Evolutionary conservation across 192 early-diverging fungal genomes (phyloP), one percentile per base, ranked within the genome.

Genomic region (Phycomyces nitens): DNA sequence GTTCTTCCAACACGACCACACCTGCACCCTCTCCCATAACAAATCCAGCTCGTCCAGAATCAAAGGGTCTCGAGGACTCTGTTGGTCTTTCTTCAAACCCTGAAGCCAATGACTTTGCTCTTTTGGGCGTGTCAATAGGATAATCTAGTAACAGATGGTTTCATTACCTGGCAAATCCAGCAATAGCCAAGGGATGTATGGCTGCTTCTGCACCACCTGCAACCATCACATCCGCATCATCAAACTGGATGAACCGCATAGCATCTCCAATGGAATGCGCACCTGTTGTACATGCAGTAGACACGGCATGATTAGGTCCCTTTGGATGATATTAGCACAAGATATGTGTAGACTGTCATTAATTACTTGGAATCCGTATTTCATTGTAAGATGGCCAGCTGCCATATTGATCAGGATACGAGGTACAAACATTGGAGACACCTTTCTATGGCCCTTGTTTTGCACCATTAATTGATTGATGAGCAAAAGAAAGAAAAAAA

Each of bases 201-300:
- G 87, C 81, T 1, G 94, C 83, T 71, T 98, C 96, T 1, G 92
- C 74, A 10, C 91, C 94, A 27, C 96, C 96, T 2, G 94, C 94
- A 11, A 98, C 73, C 90, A 98, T 95, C 5, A 98, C 94, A 73
- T 96, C 93, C 6, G 26, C 93, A 58, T 98, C 96, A 27, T 91
- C 92, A 62, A 80, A 92, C 49, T 86, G 81, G 66, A 98, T 98
- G 67, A 94, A 96, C 27, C 96, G 81, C 81, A 87, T 86, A 0
- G 96, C 96, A 62, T 98, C 96, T 22, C 94, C 96, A 27, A 98
- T 86, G 0, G 96, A 82, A 69, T 98, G 94, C 2, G 94, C 94
- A 5, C 96, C 96, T 5, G 96, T 96, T 1, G 96, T 92, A 65
- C 96, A 98, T 0, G 96, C 96, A 0, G 96, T 98, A 2, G 93